These are phyloP conservation scores for Melaleuca alternifolia DNA, from an alignment of 345 rosid genomes.

Conservation along the genomic window DNA sequence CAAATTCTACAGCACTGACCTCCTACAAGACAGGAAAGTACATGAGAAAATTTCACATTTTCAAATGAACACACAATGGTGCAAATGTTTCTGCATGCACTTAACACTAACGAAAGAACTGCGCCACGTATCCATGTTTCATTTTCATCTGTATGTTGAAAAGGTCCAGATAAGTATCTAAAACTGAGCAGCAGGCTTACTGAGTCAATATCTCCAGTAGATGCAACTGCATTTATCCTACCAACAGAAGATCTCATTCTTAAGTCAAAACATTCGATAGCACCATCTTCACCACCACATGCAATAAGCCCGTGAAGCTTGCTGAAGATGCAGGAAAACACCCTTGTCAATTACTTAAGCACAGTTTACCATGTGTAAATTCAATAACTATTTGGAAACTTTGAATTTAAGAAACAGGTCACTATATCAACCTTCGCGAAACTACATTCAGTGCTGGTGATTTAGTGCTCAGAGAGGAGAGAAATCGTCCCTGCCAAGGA, in stretches of 20 bases:
- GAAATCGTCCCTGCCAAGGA: slow-evolving; percentile 62
- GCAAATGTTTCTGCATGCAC: background rate
- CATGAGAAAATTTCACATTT: background rate
- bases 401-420: background rate
- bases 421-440: slow-evolving; percentile 58
- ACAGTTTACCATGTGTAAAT: background rate
- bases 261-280: slow-evolving; percentile 85
- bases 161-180: background rate
- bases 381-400: background rate
- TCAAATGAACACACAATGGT: background rate
- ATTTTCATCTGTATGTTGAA: background rate
- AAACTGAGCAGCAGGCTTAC: slow-evolving; percentile 12
- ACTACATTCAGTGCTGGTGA: slow-evolving; percentile 90
- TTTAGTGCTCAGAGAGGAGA: slow-evolving; percentile 62
- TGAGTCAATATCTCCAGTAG: slow-evolving; percentile 61
- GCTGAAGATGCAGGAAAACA: slow-evolving; percentile 15
- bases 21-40: slow-evolving; percentile 39
- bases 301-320: slow-evolving; percentile 87
- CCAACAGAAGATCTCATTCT: slow-evolving; percentile 75
- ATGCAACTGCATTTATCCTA: slow-evolving; percentile 71
- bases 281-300: slow-evolving; percentile 99
- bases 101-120: background rate
- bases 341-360: background rate
- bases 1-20: slow-evolving; percentile 75
- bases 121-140: background rate